A percentile compares a stretch with the other conserved stretches of the same genome.
Evolutionary conservation across 2,329 filamentous ascomycete genomes (phyloP).

Genomic region (Purpureocillium lavendulum): DNA sequence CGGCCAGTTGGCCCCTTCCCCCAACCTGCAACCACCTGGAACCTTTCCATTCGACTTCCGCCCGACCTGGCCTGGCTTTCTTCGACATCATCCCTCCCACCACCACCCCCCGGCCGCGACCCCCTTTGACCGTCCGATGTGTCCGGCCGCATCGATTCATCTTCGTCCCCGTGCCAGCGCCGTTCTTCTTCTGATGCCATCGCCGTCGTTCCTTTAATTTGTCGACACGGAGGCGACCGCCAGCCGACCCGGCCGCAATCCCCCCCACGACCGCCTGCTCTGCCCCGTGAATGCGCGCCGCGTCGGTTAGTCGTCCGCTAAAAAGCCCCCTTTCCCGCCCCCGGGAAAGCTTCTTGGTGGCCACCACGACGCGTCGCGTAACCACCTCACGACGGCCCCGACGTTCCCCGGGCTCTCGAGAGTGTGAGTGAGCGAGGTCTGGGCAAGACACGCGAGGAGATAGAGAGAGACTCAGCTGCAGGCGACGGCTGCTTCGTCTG

Average conservation of each 20-base stretch:
- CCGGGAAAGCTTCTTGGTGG: no score
- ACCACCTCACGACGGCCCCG: conserved; percentile 1
- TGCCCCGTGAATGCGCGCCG: no score
- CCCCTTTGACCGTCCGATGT: conserved; percentile 16
- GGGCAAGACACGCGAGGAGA: conserved; percentile 10
- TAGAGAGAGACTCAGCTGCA: conserved; percentile 46
- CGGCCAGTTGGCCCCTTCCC: no score
- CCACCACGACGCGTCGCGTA: conserved; percentile 22
- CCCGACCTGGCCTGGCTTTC: background rate
- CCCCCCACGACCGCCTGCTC: no score
- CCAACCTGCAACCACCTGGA: no score
- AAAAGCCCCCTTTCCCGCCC: background rate
- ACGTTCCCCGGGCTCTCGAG: background rate
- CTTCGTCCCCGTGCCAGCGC: conserved; percentile 11
- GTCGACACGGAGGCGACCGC: conserved; percentile 10
- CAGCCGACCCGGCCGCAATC: no score
- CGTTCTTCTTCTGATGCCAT: conserved; percentile 19
- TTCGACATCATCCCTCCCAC: background rate
- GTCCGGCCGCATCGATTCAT: conserved; percentile 19
- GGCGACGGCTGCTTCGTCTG: conserved; percentile 52
- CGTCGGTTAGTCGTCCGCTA: no score
- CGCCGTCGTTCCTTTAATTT: conserved; percentile 12
- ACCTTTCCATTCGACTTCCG: no score
- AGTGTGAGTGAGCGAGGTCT: conserved; percentile 7
- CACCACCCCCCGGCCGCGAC: conserved; percentile 2